Conservation (phyloP, 495 filamentous ascomycete genomes). For the Neurospora sp. region DNA sequence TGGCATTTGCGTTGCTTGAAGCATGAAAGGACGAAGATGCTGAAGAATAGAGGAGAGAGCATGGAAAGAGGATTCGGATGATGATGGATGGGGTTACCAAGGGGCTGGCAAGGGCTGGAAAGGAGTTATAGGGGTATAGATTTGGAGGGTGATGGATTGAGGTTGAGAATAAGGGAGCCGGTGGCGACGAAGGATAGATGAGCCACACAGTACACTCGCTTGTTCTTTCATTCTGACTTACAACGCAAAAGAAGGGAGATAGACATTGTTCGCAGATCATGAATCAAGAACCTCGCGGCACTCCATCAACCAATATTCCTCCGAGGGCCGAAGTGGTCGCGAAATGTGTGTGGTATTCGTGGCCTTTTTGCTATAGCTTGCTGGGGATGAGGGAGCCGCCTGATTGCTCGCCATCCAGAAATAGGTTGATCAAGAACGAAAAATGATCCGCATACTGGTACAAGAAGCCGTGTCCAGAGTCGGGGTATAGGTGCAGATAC, state of each 20-base stretch:
- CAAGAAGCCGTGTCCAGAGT: constrained; percentile 20
- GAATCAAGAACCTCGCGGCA: background rate
- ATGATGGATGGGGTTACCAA: background rate
- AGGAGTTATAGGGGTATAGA: background rate
- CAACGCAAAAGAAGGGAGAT: background rate
- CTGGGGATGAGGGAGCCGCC: background rate
- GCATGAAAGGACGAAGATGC: background rate
- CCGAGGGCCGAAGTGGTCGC: background rate
- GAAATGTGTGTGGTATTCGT: background rate
- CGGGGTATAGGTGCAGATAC: constrained; percentile 16
- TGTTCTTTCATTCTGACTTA: background rate
- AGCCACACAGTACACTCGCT: background rate
- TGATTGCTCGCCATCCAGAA: constrained; percentile 5
- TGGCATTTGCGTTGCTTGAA: constrained; percentile 15
- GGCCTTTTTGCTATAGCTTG: background rate
- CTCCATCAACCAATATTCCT: background rate
- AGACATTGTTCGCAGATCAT: background rate
- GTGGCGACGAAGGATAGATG: background rate
- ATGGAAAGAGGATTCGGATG: background rate
- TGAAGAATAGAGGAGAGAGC: background rate
- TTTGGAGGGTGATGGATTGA: background rate
- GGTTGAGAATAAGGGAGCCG: background rate
- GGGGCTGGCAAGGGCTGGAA: background rate
- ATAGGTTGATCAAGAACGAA: constrained; percentile 9
- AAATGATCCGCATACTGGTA: constrained; percentile 18